A percentile compares a stretch with the other conserved stretches of the same genome.
phyloP scores from a whole-genome alignment of 176 grass and related monocot genomes.

The Rhynchospora pubera region DNA sequence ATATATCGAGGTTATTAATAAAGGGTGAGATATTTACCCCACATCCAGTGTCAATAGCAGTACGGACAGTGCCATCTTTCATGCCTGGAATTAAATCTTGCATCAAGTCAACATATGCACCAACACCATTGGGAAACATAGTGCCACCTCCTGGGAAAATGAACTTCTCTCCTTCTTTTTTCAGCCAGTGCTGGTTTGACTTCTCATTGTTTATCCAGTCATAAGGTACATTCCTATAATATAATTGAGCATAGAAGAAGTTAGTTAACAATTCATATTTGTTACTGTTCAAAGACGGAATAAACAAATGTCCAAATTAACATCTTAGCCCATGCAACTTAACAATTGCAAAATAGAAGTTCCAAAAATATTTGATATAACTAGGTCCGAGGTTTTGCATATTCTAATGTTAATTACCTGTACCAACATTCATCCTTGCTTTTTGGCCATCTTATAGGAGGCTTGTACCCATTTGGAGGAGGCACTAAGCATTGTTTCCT shows the following conservation, averaged over 20 bases:
- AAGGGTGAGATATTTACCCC: conserved; percentile 38
- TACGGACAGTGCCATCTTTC: conserved; percentile 75
- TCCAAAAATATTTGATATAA: neutral
- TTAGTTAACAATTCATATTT: neutral
- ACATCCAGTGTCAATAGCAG: conserved; percentile 86
- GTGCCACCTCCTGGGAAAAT: conserved; percentile 88
- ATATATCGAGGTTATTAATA: neutral
- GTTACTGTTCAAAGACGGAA: neutral
- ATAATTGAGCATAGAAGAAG: neutral
- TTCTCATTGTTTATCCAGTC: conserved; percentile 99
- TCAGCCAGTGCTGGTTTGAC: conserved; percentile 94
- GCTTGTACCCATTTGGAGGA: conserved; percentile 73
- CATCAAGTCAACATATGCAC: conserved; percentile 72
- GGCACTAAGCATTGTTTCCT: conserved; percentile 73
- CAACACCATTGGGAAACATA: conserved; percentile 94
- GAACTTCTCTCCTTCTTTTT: conserved; percentile 82
- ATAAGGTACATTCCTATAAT: conserved; percentile 77
- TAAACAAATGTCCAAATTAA: neutral
- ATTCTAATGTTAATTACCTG: conserved; percentile 25
- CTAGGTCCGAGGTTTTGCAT: neutral
- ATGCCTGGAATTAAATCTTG: conserved; percentile 54
- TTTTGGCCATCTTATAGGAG: conserved; percentile 92
- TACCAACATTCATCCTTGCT: conserved; percentile 98
- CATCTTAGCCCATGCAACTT: neutral
- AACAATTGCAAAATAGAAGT: neutral